Conservation (phyloP, 2,329 filamentous ascomycete species). For the Penicillium sclerotigenum region DNA sequence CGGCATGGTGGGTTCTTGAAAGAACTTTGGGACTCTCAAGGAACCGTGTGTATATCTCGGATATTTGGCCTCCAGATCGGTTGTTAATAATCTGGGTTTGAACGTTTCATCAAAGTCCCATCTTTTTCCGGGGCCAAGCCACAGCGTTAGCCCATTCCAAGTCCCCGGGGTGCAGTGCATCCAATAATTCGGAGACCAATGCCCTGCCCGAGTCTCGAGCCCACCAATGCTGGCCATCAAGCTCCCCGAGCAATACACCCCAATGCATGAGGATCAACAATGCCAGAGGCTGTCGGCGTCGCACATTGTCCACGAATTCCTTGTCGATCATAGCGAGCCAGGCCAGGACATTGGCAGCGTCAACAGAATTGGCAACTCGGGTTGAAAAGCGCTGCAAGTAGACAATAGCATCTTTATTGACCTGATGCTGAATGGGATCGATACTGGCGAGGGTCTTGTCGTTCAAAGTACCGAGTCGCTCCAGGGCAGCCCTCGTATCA, state of each 20-base stretch:
- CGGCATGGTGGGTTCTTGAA: not conserved
- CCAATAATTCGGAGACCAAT: constrained; percentile 29
- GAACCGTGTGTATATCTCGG: not conserved
- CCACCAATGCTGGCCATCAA: constrained; percentile 37
- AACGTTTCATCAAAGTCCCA: constrained; percentile 23
- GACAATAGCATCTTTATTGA: constrained; percentile 30
- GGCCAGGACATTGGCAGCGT: constrained; percentile 32
- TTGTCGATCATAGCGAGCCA: constrained; percentile 36
- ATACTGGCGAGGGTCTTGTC: constrained; percentile 27
- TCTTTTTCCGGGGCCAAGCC: constrained; percentile 31
- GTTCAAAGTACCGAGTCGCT: constrained; percentile 28
- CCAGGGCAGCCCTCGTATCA: constrained; percentile 27
- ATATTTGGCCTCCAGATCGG: not conserved
- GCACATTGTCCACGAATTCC: constrained; percentile 32
- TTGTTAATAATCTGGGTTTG: not conserved
- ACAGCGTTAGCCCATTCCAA: constrained; percentile 27
- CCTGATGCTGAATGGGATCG: constrained; percentile 28
- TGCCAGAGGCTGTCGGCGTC: constrained; percentile 30
- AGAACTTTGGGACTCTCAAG: too few relatives aligned
- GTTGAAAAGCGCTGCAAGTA: constrained; percentile 31
- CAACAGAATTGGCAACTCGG: constrained; percentile 22
- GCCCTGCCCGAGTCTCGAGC: constrained; percentile 33
- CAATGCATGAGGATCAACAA: constrained; percentile 38
- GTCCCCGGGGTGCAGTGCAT: constrained; percentile 20
- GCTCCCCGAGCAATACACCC: constrained; percentile 33